Evolutionary conservation across 805 yeast species (phyloP).

Genomic region (Nadsonia fulvescens): DNA sequence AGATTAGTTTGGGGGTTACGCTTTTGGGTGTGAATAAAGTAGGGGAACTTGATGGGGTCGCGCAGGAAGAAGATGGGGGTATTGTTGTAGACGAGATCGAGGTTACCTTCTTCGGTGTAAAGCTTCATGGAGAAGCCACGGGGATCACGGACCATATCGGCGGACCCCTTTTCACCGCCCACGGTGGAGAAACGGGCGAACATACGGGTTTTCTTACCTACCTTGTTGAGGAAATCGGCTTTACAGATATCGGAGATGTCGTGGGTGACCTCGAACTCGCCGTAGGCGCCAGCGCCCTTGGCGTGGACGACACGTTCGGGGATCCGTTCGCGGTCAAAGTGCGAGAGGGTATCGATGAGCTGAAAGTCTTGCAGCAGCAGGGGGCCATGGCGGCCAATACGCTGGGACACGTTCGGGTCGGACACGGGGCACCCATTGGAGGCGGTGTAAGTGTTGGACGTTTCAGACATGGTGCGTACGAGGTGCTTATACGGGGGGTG

Average conservation of each 20-base stretch:
- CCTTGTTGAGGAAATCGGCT: constrained; percentile 45
- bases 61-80: constrained; percentile 74
- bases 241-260: constrained; percentile 58
- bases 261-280: constrained; percentile 73
- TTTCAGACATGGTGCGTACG: no score
- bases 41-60: constrained; percentile 76
- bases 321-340: constrained; percentile 76
- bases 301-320: constrained; percentile 92
- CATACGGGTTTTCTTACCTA: constrained; percentile 55
- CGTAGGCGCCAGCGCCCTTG: constrained; percentile 84
- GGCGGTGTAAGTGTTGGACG: constrained; percentile 28
- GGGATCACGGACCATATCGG: constrained; percentile 77
- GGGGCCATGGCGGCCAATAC: constrained; percentile 65
- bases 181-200: constrained; percentile 71
- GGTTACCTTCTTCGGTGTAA: constrained; percentile 70
- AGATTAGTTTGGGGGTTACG: constrained; percentile 65
- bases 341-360: constrained; percentile 65
- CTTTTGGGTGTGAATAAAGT: constrained; percentile 78
- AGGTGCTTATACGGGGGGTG: no score
- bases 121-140: constrained; percentile 70
- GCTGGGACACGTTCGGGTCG: constrained; percentile 34
- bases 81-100: constrained; percentile 73
- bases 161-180: constrained; percentile 69
- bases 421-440: constrained; percentile 38
- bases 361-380: constrained; percentile 65